Percentiles rank a stretch among this genome's conserved stretches.
These are phyloP conservation scores for Cercospora sp. DNA, from an alignment of 2,329 filamentous ascomycete species.

Conservation along the genomic window DNA sequence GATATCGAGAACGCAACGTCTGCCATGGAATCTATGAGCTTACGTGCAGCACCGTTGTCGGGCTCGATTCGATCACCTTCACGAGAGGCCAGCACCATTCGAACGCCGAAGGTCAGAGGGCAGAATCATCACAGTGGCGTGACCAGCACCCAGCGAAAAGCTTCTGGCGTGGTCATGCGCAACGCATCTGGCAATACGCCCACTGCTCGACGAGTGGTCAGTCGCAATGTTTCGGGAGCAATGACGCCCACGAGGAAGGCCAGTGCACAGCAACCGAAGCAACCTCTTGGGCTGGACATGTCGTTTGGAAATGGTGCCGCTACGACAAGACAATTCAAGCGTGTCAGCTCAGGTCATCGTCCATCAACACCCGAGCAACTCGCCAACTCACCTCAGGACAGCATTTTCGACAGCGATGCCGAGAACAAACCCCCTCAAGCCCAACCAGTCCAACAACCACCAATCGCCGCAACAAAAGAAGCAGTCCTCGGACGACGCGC, in stretches of 20 bases:
- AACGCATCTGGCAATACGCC: constrained; percentile 31
- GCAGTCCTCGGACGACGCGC: constrained; percentile 76
- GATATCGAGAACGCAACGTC: constrained; percentile 41
- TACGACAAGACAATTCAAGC: constrained; percentile 85
- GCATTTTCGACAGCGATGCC: constrained; percentile 48
- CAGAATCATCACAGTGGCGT: constrained; percentile 40
- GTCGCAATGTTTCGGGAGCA: constrained; percentile 37
- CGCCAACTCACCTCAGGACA: constrained; percentile 32
- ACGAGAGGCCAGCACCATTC: constrained; percentile 40
- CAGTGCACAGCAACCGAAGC: constrained; percentile 54
- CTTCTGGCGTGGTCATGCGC: constrained; percentile 16
- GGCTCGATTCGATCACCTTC: constrained; percentile 27
- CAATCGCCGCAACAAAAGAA: constrained; percentile 63
- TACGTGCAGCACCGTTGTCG: constrained; percentile 45
- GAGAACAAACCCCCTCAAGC: constrained; percentile 63
- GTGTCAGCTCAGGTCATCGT: constrained; percentile 61
- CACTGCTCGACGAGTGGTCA: constrained; percentile 35
- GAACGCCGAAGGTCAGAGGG: constrained; percentile 37
- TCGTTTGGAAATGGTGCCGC: constrained; percentile 92
- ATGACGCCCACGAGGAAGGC: constrained; percentile 49
- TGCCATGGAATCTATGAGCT: constrained; percentile 45
- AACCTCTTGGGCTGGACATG: constrained; percentile 83
- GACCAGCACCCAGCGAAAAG: constrained; percentile 42
- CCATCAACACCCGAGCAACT: constrained; percentile 27
- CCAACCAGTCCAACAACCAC: constrained; percentile 20